Evolutionary conservation across 2,329 filamentous ascomycete genomes (phyloP), one percentile per base, ranked within the genome.

Genomic region (Cytospora schulzeri): DNA sequence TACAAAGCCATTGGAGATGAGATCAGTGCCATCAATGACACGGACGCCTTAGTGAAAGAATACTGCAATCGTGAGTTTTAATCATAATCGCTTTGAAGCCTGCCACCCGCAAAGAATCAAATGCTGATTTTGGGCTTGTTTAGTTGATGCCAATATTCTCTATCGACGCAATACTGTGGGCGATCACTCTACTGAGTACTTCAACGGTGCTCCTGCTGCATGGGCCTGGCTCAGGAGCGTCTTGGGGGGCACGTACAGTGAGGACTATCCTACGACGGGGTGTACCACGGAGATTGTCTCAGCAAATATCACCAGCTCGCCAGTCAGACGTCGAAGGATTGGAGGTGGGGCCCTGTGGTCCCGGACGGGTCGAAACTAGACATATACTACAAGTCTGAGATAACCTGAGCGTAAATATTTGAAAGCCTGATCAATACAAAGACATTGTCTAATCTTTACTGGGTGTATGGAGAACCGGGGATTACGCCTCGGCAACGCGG

Each of bases 1-100:
- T 84, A 85, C 71, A 84, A 85, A 66, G 79, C 81, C 0, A 75
- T 79, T 22, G 65, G 69, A 2, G 82, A 85, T 45, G 77, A 83
- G 60, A 72, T 82, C 57, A 79, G 76, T 9, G 72, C 74, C 4
- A 72, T 82, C 3, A 71, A 68, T 5, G 77, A 80, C 33, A 82
- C 78, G 3, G 81, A 85, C 60, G 72, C 66, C 0, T 68, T 83
- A 22, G 75, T 83, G 0, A 60, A 73, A 0, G 68, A 71, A 17
- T 83, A 80, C 62, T 84, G 81, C 62, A 66, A 61, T 0, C 72
- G 69, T 66, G 55, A 64, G 65, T 58, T 22, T 8, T 45, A n/a
- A 22, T 24, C 11, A 2, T 26, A 26, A 9, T 26, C 8, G 14
- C 2, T 38, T 3, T 17, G 33, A 35, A 15, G 33, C 33, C 33